A percentile compares a stretch with the other conserved stretches of the same genome.
These are phyloP conservation scores for Hagleromyces aurorensis DNA, from an alignment of 805 yeast species.

Conservation along the genomic window DNA sequence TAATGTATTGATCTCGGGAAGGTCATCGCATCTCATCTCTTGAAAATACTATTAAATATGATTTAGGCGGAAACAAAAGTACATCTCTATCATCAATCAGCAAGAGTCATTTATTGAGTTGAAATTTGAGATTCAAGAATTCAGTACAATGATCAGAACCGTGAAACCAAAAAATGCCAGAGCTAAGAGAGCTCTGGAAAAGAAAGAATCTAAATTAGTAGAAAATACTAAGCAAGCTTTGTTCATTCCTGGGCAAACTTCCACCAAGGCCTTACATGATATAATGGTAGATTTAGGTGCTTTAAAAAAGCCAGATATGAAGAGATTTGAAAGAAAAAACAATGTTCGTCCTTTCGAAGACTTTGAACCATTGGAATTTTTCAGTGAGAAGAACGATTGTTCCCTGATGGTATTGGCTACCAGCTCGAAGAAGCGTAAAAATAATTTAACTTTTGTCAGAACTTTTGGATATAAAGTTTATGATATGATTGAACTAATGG, in stretches of 20 bases:
- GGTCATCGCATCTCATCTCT: too few species aligned
- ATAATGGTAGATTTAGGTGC: conserved; percentile 84
- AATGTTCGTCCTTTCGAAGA: conserved; percentile 92
- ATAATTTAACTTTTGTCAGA: conserved; percentile 79
- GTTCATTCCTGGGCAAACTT: conserved; percentile 82
- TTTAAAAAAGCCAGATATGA: conserved; percentile 82
- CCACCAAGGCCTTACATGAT: conserved; percentile 76
- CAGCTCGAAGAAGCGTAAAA: conserved; percentile 86
- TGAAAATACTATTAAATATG: too few species aligned
- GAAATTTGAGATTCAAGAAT: not conserved
- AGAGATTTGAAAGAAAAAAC: conserved; percentile 82
- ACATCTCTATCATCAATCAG: too few species aligned
- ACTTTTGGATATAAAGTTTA: conserved; percentile 85
- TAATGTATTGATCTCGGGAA: too few species aligned
- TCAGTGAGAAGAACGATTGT: conserved; percentile 89
- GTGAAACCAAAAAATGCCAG: conserved; percentile 91
- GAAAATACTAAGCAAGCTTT: conserved; percentile 88
- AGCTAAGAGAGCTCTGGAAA: conserved; percentile 87
- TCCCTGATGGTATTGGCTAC: conserved; percentile 75
- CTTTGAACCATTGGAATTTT: conserved; percentile 73
- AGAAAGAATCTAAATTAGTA: conserved; percentile 76
- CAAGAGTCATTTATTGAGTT: not conserved
- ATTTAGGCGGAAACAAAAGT: too few species aligned
- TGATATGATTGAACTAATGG: conserved; percentile 87
- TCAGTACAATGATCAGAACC: conserved; percentile 37